Base-by-base conservation (phyloP, 331 rosid species). In the Saraca asoca region DNA sequence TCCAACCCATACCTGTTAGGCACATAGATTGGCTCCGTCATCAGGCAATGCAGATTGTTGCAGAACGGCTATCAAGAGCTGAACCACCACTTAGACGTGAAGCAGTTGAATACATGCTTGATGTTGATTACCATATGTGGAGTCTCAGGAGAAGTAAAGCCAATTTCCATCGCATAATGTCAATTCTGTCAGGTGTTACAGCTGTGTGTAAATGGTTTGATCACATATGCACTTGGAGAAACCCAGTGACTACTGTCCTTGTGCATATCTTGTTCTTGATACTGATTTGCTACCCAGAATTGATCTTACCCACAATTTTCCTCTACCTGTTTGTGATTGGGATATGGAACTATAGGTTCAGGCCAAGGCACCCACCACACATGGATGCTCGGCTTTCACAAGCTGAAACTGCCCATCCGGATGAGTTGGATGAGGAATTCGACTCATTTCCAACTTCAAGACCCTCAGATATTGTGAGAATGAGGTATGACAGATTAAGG, bases 41-140 rank as follows among this genome's bases (percentile, higher is more conserved):
- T 83, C 93, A 87, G 68, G 99, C 99, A 16, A 83, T 82, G 91
- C 91, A 86, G 75, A 94, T 94, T 18, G 99, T 94, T n/a, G 92
- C 95, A 0, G 77, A 71, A 3, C 64, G 97, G 77, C 75, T 94
- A 4, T 33, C 65, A 7, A 83, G 96, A 18, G 69, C 99, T 0
- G 99, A 94, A 74, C 99, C 99, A 0, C 99, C 97, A 1, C 97
- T 94, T 7, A 73, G 96, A 79, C 86, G 71, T 6, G 99, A 94
- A 82, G 71, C 55, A 1, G 99, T 94, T 18, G 96, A 88, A 85
- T 94, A 90, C 57, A 88, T 94, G 99, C 83, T 94, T 34, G 99
- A 94, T 54, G 83, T 94, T 33, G 97, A 94, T 71, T 68, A 72
- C 79, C 92, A 90, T 54, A 81, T 85, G 96, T 94, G 89, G 77